Conservation (phyloP, 2,329 filamentous ascomycete genomes). For the Neonectria neomacrospora region DNA sequence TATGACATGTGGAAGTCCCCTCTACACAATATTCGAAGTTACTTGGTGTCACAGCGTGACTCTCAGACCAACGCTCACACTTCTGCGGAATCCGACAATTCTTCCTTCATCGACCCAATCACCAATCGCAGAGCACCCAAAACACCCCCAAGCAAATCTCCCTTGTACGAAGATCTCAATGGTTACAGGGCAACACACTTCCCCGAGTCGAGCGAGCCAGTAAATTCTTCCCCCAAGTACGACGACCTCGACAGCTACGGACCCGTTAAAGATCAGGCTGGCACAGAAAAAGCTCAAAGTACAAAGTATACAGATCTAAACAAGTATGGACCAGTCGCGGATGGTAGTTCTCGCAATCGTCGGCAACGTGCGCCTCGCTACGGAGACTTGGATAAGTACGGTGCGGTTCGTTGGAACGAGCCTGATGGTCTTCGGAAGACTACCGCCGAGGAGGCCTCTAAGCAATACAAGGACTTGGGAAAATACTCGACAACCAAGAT, state of each 20-base stretch:
- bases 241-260: slow-evolving; percentile 53
- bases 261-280: slow-evolving; percentile 45
- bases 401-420: slow-evolving; percentile 48
- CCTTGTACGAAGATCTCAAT: slow-evolving; percentile 48
- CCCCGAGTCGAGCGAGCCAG: slow-evolving; percentile 32
- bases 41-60: slow-evolving; percentile 40
- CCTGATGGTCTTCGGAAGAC: slow-evolving; percentile 37
- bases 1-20: slow-evolving; percentile 48
- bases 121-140: slow-evolving; percentile 64
- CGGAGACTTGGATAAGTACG: slow-evolving; percentile 53
- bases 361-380: slow-evolving; percentile 47
- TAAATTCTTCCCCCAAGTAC: slow-evolving; percentile 45
- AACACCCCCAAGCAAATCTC: slow-evolving; percentile 26
- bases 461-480: slow-evolving; percentile 52
- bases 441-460: slow-evolving; percentile 43
- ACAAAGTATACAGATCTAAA: slow-evolving; percentile 48
- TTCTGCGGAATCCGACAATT: slow-evolving; percentile 34
- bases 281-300: slow-evolving; percentile 31
- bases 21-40: slow-evolving; percentile 49
- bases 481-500: slow-evolving; percentile 47
- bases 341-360: slow-evolving; percentile 39
- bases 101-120: slow-evolving; percentile 64
- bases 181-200: slow-evolving; percentile 50
- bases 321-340: slow-evolving; percentile 51
- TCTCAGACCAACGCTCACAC: slow-evolving; percentile 40